Conservation (phyloP, 441 rosid species). For the Mallotus repandus region DNA sequence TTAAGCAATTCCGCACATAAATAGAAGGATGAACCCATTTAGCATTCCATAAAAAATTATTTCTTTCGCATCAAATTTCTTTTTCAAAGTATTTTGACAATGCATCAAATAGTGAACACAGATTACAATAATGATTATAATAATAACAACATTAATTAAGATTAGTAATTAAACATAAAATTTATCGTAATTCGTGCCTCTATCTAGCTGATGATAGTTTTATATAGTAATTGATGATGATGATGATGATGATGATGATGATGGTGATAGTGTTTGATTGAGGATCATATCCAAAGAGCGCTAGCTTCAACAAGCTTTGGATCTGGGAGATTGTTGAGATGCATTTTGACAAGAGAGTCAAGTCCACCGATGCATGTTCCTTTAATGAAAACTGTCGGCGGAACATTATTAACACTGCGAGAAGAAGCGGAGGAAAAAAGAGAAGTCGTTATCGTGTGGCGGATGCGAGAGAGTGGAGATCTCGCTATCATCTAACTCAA, state of each 20-base stretch:
- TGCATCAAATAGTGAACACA: conserved; percentile 3
- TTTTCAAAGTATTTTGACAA: neutral
- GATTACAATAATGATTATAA: neutral
- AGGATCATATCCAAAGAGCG: conserved; percentile 69
- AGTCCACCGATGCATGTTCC: conserved; percentile 79
- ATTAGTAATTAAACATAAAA: too few species aligned
- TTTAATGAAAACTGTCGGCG: conserved; percentile 75
- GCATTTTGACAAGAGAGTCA: conserved; percentile 84
- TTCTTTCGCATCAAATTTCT: too few species aligned
- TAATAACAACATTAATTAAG: too few species aligned
- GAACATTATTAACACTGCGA: too few species aligned
- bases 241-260: too few species aligned
- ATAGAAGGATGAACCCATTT: too few species aligned
- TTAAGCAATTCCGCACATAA: too few species aligned
- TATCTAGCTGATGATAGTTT: too few species aligned
- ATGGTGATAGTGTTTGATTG: too few species aligned
- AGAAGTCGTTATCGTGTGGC: conserved; percentile 7
- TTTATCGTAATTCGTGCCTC: too few species aligned
- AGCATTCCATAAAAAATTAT: too few species aligned
- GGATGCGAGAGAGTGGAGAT: conserved; percentile 63
- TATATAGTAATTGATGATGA: too few species aligned
- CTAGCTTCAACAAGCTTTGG: conserved; percentile 88
- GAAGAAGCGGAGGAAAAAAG: conserved; percentile 5
- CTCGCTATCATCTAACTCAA: conserved; percentile 87
- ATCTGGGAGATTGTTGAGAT: conserved; percentile 76